Conservation (phyloP, 345 rosid genomes). For the Psidium guajava region DNA sequence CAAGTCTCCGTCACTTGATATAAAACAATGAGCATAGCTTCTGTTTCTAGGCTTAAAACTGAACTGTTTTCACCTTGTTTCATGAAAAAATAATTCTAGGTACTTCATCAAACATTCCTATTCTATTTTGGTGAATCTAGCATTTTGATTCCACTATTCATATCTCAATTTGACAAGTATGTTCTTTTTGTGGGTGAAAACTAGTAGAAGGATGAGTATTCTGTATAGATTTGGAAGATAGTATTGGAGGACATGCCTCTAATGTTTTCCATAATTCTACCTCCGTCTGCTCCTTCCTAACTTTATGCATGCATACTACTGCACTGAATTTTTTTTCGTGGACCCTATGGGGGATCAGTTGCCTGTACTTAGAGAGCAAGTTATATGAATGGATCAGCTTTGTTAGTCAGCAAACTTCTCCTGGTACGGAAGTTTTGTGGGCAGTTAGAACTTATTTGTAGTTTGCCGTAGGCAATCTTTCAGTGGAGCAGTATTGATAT, state of each 20-base stretch:
- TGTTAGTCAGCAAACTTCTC: neutral
- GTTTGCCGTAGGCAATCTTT: neutral
- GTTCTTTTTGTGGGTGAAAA: neutral
- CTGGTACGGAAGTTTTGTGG: neutral
- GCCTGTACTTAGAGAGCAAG: neutral
- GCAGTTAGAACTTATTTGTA: neutral
- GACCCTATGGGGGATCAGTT: neutral
- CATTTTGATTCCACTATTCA: neutral
- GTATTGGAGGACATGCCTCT: neutral
- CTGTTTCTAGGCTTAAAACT: neutral
- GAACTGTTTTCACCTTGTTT: neutral
- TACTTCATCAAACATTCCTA: neutral
- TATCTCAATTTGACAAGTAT: neutral
- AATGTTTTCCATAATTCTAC: neutral
- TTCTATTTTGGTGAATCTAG: neutral
- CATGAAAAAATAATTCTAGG: neutral
- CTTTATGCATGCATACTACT: neutral
- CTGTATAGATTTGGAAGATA: neutral
- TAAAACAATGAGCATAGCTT: neutral
- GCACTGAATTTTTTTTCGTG: neutral
- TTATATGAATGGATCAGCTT: neutral
- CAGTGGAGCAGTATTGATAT: neutral
- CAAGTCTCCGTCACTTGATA: neutral
- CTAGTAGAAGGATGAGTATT: neutral
- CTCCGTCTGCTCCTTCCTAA: neutral